Percentiles rank a stretch among this genome's conserved stretches.
Evolutionary conservation across 768 basidiomycete species (phyloP).

Genomic region (Vararia minispora): DNA sequence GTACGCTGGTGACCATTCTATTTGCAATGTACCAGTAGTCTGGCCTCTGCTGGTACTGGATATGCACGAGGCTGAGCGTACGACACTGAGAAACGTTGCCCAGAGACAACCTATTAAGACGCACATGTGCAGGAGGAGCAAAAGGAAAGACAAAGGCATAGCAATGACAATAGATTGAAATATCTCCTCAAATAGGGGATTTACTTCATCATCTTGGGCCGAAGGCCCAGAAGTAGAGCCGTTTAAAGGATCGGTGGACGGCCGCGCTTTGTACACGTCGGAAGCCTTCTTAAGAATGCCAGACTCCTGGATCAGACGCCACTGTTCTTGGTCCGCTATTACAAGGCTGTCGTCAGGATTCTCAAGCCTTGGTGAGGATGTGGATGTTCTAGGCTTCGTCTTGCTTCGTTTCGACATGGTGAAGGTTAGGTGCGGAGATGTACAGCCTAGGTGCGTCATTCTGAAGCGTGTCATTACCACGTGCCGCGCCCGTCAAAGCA

Average conservation of each 20-base stretch:
- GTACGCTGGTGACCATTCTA: slow-evolving; percentile 53
- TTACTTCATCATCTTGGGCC: slow-evolving; percentile 26
- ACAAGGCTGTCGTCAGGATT: slow-evolving; percentile 9
- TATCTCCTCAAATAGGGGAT: slow-evolving; percentile 52
- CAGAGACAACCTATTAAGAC: too few species aligned
- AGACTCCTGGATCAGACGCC: slow-evolving; percentile 9
- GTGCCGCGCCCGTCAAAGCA: background rate
- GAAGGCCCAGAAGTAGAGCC: slow-evolving; percentile 7
- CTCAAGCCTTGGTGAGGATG: slow-evolving; percentile 1
- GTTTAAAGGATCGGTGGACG: too few species aligned
- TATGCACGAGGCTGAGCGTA: slow-evolving; percentile 66
- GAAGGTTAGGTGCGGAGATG: background rate
- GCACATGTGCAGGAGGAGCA: slow-evolving; percentile 80
- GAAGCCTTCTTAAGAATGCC: slow-evolving; percentile 31
- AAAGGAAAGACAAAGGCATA: slow-evolving; percentile 63
- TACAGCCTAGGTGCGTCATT: background rate
- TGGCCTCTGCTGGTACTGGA: slow-evolving; percentile 62
- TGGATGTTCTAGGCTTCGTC: background rate
- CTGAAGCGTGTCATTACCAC: background rate
- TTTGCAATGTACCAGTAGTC: slow-evolving; percentile 36
- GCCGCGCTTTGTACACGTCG: too few species aligned
- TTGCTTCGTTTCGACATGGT: slow-evolving; percentile 6
- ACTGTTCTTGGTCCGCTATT: too few species aligned
- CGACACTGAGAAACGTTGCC: too few species aligned
- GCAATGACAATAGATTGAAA: slow-evolving; percentile 54